phyloP scores from a whole-genome alignment of 1,139 yeast species.

The Suhomyces choctaworum region DNA sequence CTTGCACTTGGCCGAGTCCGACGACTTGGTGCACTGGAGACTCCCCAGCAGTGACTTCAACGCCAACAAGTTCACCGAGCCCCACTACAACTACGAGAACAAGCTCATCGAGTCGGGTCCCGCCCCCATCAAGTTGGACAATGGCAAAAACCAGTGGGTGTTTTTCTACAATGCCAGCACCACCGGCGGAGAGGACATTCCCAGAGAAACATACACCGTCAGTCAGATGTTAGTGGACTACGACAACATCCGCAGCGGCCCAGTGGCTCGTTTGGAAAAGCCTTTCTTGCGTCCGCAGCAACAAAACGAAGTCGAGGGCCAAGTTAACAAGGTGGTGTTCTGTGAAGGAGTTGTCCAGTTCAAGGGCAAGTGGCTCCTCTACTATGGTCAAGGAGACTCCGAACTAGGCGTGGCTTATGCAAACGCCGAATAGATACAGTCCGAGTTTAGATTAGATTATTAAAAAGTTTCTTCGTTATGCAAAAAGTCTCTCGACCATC shows the following conservation, averaged over 20 bases:
- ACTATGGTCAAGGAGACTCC: conserved; percentile 48
- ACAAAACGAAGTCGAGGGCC: conserved; percentile 42
- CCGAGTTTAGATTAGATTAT: no score
- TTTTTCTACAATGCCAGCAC: conserved; percentile 46
- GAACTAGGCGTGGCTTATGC: conserved; percentile 47
- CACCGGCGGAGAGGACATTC: conserved; percentile 34
- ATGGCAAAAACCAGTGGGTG: conserved; percentile 36
- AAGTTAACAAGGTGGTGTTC: conserved; percentile 46
- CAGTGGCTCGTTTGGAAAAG: conserved; percentile 39
- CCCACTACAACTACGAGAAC: conserved; percentile 35
- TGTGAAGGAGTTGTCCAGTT: conserved; percentile 49
- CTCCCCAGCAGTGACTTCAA: conserved; percentile 24
- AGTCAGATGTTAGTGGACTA: conserved; percentile 48
- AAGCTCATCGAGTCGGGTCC: conserved; percentile 47
- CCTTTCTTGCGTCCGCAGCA: conserved; percentile 41
- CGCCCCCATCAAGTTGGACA: conserved; percentile 41
- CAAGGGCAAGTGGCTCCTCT: conserved; percentile 44
- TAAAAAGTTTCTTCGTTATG: no score
- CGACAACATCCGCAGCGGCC: conserved; percentile 37
- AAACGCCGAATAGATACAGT: conserved; percentile 6
- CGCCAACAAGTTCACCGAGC: conserved; percentile 30
- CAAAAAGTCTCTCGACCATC: no score
- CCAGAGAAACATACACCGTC: conserved; percentile 36
- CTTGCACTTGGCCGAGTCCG: conserved; percentile 39
- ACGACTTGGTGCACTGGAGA: conserved; percentile 40